A percentile compares a stretch with the other conserved stretches of the same genome.
phyloP scores from a whole-genome alignment of 108 stramenopile species.

The Pseudonitzschia pungens region DNA sequence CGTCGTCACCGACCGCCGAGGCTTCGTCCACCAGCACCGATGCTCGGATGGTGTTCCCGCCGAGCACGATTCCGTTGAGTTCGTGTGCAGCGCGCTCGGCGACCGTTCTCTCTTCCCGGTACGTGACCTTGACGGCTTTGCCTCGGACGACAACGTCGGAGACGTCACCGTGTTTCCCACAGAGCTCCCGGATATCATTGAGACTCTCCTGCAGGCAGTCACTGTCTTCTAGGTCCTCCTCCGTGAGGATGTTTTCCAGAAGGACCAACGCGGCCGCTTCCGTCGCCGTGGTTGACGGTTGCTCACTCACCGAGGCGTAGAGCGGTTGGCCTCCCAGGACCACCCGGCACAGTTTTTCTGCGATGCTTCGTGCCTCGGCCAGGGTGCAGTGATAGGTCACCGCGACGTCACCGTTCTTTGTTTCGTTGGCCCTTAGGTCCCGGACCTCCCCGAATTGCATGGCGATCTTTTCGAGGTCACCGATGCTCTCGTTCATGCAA shows the following conservation, averaged over 20 bases:
- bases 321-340: conserved; percentile 14
- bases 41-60: conserved; percentile 42
- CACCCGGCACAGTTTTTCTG: conserved; percentile 5
- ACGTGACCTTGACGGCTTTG: conserved; percentile 24
- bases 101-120: conserved; percentile 7
- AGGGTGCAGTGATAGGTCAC: conserved; percentile 3
- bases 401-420: conserved; percentile 5
- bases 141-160: conserved; percentile 16
- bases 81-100: conserved; percentile 40
- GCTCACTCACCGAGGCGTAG: conserved; percentile 13
- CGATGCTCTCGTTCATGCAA: conserved; percentile 63
- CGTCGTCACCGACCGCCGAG: background rate
- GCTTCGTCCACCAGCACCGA: background rate
- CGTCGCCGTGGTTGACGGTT: background rate
- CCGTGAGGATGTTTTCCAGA: conserved; percentile 63
- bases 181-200: conserved; percentile 61
- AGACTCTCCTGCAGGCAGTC: conserved; percentile 76
- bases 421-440: background rate
- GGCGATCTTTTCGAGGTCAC: conserved; percentile 53
- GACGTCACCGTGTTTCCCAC: conserved; percentile 29
- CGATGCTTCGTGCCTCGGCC: background rate
- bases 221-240: conserved; percentile 81
- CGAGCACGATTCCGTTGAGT: conserved; percentile 57
- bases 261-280: conserved; percentile 19
- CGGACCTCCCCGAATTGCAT: conserved; percentile 3